These are phyloP conservation scores for Sugiyamaella grinbergsii DNA, from an alignment of 1,139 yeast species.

Conservation along the genomic window DNA sequence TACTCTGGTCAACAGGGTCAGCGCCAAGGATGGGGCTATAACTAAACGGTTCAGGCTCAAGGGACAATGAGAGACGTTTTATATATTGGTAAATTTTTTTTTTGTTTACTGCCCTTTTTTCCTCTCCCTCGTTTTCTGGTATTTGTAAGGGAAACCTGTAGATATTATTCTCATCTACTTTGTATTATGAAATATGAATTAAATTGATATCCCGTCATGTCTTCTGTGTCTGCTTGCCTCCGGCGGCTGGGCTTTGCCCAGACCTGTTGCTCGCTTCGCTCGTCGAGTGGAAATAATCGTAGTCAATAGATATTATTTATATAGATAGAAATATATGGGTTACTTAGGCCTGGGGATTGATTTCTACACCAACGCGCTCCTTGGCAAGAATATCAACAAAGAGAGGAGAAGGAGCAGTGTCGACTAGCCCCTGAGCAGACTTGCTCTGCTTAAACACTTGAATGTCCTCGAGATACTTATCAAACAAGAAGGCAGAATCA, in stretches of 20 bases:
- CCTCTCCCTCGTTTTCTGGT: conserved; percentile 13
- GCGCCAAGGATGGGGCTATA: conserved; percentile 32
- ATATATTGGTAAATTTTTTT: background rate
- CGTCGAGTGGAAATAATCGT: too few relatives aligned
- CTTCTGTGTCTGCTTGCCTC: conserved; percentile 1
- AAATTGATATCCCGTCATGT: conserved; percentile 2
- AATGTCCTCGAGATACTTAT: conserved; percentile 78
- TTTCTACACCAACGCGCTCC: conserved; percentile 67
- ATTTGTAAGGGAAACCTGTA: conserved; percentile 11
- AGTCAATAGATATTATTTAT: background rate
- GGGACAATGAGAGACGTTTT: background rate
- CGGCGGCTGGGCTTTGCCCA: background rate
- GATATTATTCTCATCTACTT: conserved; percentile 15
- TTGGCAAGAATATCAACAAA: conserved; percentile 80
- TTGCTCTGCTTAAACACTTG: conserved; percentile 54
- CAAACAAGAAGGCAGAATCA: conserved; percentile 87
- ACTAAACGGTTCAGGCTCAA: conserved; percentile 13
- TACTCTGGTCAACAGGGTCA: conserved; percentile 32
- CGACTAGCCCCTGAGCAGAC: conserved; percentile 47
- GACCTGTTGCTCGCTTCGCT: conserved; percentile 3
- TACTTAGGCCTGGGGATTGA: conserved; percentile 37
- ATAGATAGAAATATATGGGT: conserved; percentile 1
- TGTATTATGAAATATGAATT: conserved; percentile 19
- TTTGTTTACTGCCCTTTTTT: background rate
- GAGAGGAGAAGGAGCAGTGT: conserved; percentile 57